Base-by-base conservation (phyloP, 108 stramenopile genomes). In the Nitzschia sp. region DNA sequence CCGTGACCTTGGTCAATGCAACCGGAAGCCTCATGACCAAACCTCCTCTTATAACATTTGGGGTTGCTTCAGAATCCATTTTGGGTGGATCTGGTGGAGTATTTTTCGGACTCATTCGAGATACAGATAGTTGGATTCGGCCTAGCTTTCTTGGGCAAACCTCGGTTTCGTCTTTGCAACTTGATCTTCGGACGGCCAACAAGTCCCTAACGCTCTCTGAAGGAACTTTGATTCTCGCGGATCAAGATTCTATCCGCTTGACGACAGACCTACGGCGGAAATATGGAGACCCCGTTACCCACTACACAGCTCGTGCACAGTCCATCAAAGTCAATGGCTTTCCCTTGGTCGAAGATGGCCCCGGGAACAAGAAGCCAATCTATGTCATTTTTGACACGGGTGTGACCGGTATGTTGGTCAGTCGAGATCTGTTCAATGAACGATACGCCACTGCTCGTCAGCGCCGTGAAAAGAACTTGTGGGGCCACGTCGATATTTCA, bases 311-410 rank as follows among this genome's bases (percentile, higher is more conserved):
- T 8, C 54, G 29, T 29, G 76, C 76, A 3, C 25, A 65, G 15
- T 62, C 71, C 0, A 70, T 89, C 45, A 27, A 38, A 1, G 78
- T 82, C 13, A 82, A 85, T 60, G 83, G 82, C 6, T 55, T 48
- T 30, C 71, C 74, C 13, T 69, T 84, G 18, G 48, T 54, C 45
- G 48, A 11, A 34, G 68, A 30, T 33, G 56, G 58, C 48, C 31
- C 31, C 4, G 23, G 26, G 18, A n/a, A n/a, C n/a, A 48, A 28
- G 30, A 59, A 38, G 26, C 72, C 79, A 38, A 72, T 81, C 11
- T 84, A 79, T 27, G 83, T 84, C 15, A 89, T 89, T 28, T 84
- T 89, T 61, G 88, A 89, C 45, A 89, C 88, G 4, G 88, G 88
- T 25, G 71, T 82, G 11, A 80, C 80, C n/a, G 87, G 86, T 8